Evolutionary conservation across 225 moss, liverwort and hornwort genomes (phyloP).

Genomic region (Lunularia cruciata): DNA sequence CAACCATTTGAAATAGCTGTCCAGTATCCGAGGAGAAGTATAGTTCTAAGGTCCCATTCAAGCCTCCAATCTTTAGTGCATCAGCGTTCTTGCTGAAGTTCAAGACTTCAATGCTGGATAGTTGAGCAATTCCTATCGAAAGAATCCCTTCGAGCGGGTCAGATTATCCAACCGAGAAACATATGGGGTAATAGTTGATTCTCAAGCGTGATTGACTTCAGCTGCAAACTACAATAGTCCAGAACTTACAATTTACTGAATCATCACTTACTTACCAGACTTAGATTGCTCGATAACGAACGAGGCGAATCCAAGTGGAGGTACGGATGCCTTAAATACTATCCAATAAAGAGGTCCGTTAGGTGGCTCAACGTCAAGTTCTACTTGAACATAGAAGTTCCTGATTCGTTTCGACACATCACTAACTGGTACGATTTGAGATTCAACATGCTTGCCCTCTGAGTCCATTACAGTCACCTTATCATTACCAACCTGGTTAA

Average conservation of each 20-base stretch:
- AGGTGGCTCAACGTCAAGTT: constrained; percentile 18
- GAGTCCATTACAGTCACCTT: constrained; percentile 34
- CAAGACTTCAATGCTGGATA: neutral
- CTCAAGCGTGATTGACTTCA: too few species aligned
- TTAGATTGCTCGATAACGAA: constrained; percentile 17
- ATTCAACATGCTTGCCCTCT: constrained; percentile 21
- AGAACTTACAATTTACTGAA: too few species aligned
- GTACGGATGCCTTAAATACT: constrained; percentile 39
- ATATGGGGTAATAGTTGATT: too few species aligned
- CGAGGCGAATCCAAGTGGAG: constrained; percentile 42
- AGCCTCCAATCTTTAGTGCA: neutral
- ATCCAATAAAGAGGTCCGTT: constrained; percentile 31
- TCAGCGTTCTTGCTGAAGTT: neutral
- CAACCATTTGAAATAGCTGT: neutral
- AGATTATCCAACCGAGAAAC: too few species aligned
- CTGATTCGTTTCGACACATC: constrained; percentile 18
- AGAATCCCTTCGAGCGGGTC: too few species aligned
- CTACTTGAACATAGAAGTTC: constrained; percentile 33
- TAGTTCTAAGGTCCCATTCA: neutral
- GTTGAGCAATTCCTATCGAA: neutral
- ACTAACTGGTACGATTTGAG: constrained; percentile 34
- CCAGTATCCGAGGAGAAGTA: constrained; percentile 3
- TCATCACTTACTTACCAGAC: neutral
- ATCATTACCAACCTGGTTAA: constrained; percentile 7
- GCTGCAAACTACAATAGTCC: too few species aligned